Percentiles rank a stretch among this genome's conserved stretches.
phyloP scores from a whole-genome alignment of 805 yeast species.

The Komagataella pseudopastoris region DNA sequence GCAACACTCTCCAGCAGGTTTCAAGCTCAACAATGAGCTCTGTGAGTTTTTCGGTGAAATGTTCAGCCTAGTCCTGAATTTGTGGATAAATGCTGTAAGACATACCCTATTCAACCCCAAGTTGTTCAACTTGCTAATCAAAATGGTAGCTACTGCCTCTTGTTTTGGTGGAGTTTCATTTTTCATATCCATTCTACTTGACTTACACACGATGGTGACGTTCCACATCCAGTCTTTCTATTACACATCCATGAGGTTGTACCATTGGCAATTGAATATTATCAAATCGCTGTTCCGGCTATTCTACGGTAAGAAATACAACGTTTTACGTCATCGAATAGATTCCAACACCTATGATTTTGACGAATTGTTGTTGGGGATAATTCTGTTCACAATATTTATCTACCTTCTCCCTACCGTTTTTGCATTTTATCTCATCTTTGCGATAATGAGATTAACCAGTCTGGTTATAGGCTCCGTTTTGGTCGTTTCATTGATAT shows the following conservation, averaged over 20 bases:
- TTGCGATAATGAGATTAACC: constrained; percentile 44
- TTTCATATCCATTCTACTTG: constrained; percentile 51
- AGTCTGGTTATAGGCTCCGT: constrained; percentile 33
- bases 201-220: constrained; percentile 46
- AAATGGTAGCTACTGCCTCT: constrained; percentile 4
- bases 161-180: constrained; percentile 49
- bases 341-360: constrained; percentile 77
- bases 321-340: constrained; percentile 70
- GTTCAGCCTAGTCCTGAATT: constrained; percentile 70
- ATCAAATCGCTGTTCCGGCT: constrained; percentile 66
- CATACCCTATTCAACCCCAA: not conserved
- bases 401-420: constrained; percentile 79
- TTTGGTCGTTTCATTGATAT: constrained; percentile 46
- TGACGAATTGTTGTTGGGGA: constrained; percentile 81
- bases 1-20: constrained; percentile 86
- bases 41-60: constrained; percentile 79
- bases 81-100: constrained; percentile 29
- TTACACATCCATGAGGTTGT: constrained; percentile 65
- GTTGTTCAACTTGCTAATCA: not conserved
- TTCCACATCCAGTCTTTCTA: constrained; percentile 70
- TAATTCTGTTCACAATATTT: constrained; percentile 70
- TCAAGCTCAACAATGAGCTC: constrained; percentile 78
- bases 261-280: constrained; percentile 57
- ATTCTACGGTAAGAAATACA: constrained; percentile 82
- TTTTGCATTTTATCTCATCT: constrained; percentile 67